Base-by-base conservation (phyloP, 495 filamentous ascomycete species). In the Talaromyces borbonicus region DNA sequence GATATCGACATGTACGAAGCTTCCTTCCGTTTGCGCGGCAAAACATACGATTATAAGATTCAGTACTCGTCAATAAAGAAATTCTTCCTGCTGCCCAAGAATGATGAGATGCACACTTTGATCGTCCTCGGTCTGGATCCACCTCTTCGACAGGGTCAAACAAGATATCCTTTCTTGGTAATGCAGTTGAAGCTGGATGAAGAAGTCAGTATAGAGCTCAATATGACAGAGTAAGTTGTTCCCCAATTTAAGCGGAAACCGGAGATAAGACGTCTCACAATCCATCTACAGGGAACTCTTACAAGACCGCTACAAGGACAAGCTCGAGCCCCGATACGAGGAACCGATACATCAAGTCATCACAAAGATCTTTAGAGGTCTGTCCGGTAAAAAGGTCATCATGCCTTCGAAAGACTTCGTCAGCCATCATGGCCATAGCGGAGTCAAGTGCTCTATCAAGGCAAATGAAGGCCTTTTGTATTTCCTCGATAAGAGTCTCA, bases 11-110 rank as follows among this genome's bases (percentile, higher is more conserved):
- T 99, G 87, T 99, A 97, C 75, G 93, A 97, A 60, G 79, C 80
- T 1, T 97, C 93, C 4, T 97, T 99, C 78, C 84, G 93, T 47
- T 78, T 99, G 47, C 90, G 93, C 40, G 93, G 93, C 41, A 97
- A 97, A 67, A 99, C 93, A 24, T 99, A 99, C 74, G 93, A 97
- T 72, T 99, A 99, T 78, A 99, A 99, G 74, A 95, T 99, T 50
- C 87, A 95, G 67, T 99, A 95, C 60, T 85, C 95, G 26, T 75
- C 80, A 26, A 87, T 96, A 69, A 99, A 99, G 71, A 97, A 97
- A 65, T 97, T 97, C 63, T 93, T 99, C 78, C 72, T 95, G 44
- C 80, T 99, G 5, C 93, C 93, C 4, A 99, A 97, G 68, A 90
- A 92, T 7, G 93, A 99, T 64, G 93, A 99, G 37, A 69, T 90